Evolutionary conservation across 176 grass and related monocot genomes (phyloP).

Genomic region (Eragrostis nindensis): DNA sequence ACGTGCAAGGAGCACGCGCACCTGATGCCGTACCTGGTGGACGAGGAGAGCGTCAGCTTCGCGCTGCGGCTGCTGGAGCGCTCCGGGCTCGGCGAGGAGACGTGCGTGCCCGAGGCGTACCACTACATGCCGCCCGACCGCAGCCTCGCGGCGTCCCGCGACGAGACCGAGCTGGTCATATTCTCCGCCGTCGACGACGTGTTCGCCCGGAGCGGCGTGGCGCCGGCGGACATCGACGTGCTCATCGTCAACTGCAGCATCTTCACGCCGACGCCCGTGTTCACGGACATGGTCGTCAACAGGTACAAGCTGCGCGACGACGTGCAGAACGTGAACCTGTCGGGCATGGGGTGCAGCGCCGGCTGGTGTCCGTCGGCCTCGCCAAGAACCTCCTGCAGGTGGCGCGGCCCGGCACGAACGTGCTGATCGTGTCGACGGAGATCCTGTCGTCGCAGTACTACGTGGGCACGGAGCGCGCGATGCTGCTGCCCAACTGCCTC

Average conservation of each 20-base stretch:
- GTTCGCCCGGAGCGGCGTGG: conserved; percentile 30
- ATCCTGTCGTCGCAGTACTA: conserved; percentile 58
- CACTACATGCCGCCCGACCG: conserved; percentile 57
- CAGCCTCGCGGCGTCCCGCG: conserved; percentile 35
- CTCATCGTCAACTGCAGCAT: conserved; percentile 64
- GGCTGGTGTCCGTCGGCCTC: conserved; percentile 54
- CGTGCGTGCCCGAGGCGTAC: conserved; percentile 52
- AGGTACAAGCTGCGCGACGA: conserved; percentile 52
- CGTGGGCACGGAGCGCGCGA: conserved; percentile 49
- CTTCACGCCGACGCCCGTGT: conserved; percentile 57
- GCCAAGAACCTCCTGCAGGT: conserved; percentile 54
- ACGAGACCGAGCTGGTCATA: conserved; percentile 48
- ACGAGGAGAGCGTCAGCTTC: conserved; percentile 43
- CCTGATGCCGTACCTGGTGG: conserved; percentile 49
- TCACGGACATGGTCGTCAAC: conserved; percentile 54
- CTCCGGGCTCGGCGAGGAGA: conserved; percentile 62
- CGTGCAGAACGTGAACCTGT: conserved; percentile 55
- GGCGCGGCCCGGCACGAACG: conserved; percentile 19
- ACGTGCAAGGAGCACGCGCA: conserved; percentile 52
- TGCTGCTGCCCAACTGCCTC: conserved; percentile 63
- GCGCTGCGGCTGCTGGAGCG: conserved; percentile 41
- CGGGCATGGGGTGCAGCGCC: conserved; percentile 60
- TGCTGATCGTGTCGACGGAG: conserved; percentile 57
- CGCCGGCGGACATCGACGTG: conserved; percentile 39
- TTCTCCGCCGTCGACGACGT: conserved; percentile 57